phyloP scores from a whole-genome alignment of 345 rosid genomes.

The Camelina neglecta region DNA sequence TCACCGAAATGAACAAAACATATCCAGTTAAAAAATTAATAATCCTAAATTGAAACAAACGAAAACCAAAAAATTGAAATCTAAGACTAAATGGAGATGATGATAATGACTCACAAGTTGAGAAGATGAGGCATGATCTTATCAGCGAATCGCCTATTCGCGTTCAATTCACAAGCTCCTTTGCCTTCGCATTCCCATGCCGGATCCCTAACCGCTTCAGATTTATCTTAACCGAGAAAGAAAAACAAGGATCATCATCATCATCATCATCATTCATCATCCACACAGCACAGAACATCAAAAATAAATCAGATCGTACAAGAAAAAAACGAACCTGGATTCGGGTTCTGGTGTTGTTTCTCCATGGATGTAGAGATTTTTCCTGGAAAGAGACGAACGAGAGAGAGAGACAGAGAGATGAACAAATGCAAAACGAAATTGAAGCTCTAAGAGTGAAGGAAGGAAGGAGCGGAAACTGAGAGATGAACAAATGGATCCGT shows the following conservation, averaged over 20 bases:
- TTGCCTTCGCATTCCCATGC: constrained; percentile 52
- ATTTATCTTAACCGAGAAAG: constrained; percentile 1
- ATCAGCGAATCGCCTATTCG: constrained; percentile 47
- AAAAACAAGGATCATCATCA: constrained; percentile 11
- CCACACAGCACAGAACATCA: background rate
- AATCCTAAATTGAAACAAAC: background rate
- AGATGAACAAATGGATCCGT: constrained; percentile 9
- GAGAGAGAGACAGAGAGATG: constrained; percentile 1
- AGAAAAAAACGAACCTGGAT: constrained; percentile 15
- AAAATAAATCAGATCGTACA: background rate
- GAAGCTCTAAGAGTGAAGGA: constrained; percentile 30
- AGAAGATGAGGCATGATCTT: constrained; percentile 74
- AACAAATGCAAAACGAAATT: background rate
- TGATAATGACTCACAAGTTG: constrained; percentile 58
- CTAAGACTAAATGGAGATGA: background rate
- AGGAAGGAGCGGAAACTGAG: background rate
- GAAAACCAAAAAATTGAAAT: background rate
- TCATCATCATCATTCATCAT: background rate
- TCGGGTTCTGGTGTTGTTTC: background rate
- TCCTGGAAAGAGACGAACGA: background rate
- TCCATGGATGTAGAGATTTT: constrained; percentile 29
- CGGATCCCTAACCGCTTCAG: constrained; percentile 41
- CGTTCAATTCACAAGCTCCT: constrained; percentile 53
- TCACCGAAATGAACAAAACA: background rate
- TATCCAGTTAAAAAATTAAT: background rate